Evolutionary conservation across 306 rosid genomes (phyloP).

Genomic region (Trichosanthes cucumerina): DNA sequence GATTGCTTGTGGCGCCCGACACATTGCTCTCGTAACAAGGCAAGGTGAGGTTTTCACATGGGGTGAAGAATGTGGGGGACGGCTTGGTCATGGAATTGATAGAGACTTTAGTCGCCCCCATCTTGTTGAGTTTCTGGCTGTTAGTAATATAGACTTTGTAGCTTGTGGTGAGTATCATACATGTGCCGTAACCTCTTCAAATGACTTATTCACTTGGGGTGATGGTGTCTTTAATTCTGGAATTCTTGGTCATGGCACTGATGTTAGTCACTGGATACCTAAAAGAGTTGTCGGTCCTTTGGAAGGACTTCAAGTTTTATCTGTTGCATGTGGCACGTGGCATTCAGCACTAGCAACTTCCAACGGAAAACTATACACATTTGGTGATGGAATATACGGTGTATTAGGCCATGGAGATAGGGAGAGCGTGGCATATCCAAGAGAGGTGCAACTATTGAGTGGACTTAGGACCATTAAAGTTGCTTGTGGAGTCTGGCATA

Average conservation of each 20-base stretch:
- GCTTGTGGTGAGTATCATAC: slow-evolving; percentile 92
- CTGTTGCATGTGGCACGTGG: slow-evolving; percentile 87
- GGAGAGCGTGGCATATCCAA: slow-evolving; percentile 54
- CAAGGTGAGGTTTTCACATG: slow-evolving; percentile 98
- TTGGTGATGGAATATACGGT: slow-evolving; percentile 91
- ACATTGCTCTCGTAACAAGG: slow-evolving; percentile 74
- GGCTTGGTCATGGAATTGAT: slow-evolving; percentile 85
- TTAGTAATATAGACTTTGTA: slow-evolving; percentile 43
- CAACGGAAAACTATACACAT: slow-evolving; percentile 69
- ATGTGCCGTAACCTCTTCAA: slow-evolving; percentile 64
- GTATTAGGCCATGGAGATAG: slow-evolving; percentile 90
- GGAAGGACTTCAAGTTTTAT: slow-evolving; percentile 81
- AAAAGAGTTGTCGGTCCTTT: slow-evolving; percentile 54
- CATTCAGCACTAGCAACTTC: slow-evolving; percentile 80
- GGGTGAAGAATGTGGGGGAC: slow-evolving; percentile 96
- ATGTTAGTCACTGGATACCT: slow-evolving; percentile 72
- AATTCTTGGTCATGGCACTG: slow-evolving; percentile 87
- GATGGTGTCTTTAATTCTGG: slow-evolving; percentile 73
- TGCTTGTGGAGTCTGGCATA: slow-evolving; percentile 97
- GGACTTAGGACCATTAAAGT: slow-evolving; percentile 70
- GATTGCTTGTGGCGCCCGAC: slow-evolving; percentile 69
- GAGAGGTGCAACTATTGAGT: slow-evolving; percentile 56
- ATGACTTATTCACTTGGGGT: slow-evolving; percentile 90
- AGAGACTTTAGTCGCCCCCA: slow-evolving; percentile 47
- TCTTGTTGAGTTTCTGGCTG: slow-evolving; percentile 69